Evolutionary conservation across 108 stramenopile genomes (phyloP).

Genomic region (Nitzschia sp.): DNA sequence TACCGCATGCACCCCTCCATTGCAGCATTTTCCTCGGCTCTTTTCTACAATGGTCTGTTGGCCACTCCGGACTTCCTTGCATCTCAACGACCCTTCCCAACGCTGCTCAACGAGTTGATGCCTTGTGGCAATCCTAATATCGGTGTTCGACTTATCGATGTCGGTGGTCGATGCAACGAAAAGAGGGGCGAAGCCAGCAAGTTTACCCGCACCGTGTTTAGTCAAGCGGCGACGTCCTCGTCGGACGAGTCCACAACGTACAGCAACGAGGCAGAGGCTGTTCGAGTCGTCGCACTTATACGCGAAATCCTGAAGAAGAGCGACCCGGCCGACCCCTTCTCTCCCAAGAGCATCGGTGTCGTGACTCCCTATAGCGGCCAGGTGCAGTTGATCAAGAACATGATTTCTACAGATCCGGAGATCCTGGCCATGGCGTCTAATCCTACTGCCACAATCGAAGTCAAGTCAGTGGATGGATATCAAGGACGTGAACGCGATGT

Average conservation of each 20-base stretch:
- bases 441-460: conserved; percentile 54
- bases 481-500: conserved; percentile 95
- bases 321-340: conserved; percentile 18
- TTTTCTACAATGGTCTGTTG: conserved; percentile 83
- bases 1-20: conserved; percentile 98
- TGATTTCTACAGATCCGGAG: conserved; percentile 58
- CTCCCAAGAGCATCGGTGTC: conserved; percentile 76
- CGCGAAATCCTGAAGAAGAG: conserved; percentile 47
- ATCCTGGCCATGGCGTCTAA: conserved; percentile 15
- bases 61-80: conserved; percentile 60
- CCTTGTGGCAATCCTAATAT: conserved; percentile 34
- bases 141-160: conserved; percentile 61
- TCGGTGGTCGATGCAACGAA: conserved; percentile 77
- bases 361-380: conserved; percentile 97
- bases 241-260: conserved; percentile 50
- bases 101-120: conserved; percentile 34
- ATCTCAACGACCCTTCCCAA: conserved; percentile 51
- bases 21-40: conserved; percentile 87
- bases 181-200: conserved; percentile 43
- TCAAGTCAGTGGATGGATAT: conserved; percentile 92
- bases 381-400: conserved; percentile 80
- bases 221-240: conserved; percentile 4
- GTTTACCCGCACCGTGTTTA: conserved; percentile 28
- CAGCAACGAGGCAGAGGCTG: conserved; percentile 73
- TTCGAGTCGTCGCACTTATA: conserved; percentile 49